Percentiles rank a stretch among this genome's conserved stretches.
Evolutionary conservation across 305 asterid species (phyloP).

Genomic region (Fraxinus sp.): DNA sequence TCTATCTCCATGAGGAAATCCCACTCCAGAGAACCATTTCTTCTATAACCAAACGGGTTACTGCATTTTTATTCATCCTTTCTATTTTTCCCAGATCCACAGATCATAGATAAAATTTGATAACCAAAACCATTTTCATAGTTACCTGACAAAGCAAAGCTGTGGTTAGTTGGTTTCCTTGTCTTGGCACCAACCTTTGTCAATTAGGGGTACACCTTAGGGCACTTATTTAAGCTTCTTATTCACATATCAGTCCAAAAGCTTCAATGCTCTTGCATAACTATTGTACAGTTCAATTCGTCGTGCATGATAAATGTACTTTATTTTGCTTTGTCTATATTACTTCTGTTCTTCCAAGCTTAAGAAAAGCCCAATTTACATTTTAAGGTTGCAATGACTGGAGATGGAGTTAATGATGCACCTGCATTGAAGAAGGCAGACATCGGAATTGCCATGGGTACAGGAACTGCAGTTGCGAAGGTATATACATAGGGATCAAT

Average conservation of each 20-base stretch:
- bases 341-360: conserved; percentile 5
- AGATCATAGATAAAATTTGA: not conserved
- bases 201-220: not conserved
- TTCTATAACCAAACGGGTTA: not conserved
- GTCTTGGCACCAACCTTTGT: not conserved
- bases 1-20: not conserved
- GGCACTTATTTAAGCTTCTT: not conserved
- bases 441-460: conserved; percentile 99
- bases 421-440: conserved; percentile 98
- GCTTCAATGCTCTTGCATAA: conserved; percentile 1
- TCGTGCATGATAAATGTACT: conserved; percentile 1
- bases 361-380: conserved; percentile 9
- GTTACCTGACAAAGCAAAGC: not conserved
- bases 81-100: not conserved
- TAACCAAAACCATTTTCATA: not conserved
- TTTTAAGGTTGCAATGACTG: conserved; percentile 98
- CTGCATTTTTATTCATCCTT: not conserved
- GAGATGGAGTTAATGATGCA: conserved; percentile 99
- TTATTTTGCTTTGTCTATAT: conserved; percentile 13
- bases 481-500: conserved; percentile 37
- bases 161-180: not conserved
- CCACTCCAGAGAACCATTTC: not conserved
- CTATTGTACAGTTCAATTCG: conserved; percentile 11
- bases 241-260: not conserved
- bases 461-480: conserved; percentile 99